Evolutionary conservation across 192 early-diverging fungal species (phyloP), one percentile per base, ranked within the genome.

Genomic region (Polychytrium aggregatum): DNA sequence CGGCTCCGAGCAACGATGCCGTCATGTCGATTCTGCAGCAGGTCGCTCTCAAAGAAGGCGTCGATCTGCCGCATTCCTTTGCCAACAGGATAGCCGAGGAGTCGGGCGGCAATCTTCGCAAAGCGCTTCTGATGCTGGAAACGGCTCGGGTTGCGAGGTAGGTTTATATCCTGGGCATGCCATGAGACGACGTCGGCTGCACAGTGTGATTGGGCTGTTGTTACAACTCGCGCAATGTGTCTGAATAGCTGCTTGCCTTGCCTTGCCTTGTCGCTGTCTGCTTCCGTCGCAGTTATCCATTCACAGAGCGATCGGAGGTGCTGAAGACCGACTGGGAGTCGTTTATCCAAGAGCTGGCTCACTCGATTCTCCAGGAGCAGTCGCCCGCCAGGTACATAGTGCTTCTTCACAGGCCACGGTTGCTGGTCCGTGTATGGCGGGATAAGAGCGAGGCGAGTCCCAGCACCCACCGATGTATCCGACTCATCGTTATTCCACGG

Each of bases 51-150:
- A 84, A 84, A 55, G 94, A 98, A 59, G 68, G 70, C 21, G 60
- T 90, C 22, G 49, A 43, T 0, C 50, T 95, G 13, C 83, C 88
- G 21, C 61, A 62, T 0, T 55, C 46, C 16, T 64, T 92, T 34
- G 82, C 85, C 0, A 16, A 44, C 26, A 68, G 67, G 7, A 73
- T 98, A 43, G 90, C 90, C 0, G 67, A 72, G 24, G 59, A 70
- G 7, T 78, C 78, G 2, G 68, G 84, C 22, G 76, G 91, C 26
- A 92, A 98, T 60, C 62, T 98, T 50, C 67, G 92, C 52, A 83
- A 82, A 42, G 88, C 90, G 5, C 48, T 95, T n/a, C 68, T 98
- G 50, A 88, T 91, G 76, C 67, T 94, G 14, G 94, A 97, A 64
- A 76, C 88, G 3, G 78, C 60, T n/a, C 43, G 58, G 47, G 61